Evolutionary conservation across 2,329 filamentous ascomycete species (phyloP).

Genomic region (Ascochyta pisi): DNA sequence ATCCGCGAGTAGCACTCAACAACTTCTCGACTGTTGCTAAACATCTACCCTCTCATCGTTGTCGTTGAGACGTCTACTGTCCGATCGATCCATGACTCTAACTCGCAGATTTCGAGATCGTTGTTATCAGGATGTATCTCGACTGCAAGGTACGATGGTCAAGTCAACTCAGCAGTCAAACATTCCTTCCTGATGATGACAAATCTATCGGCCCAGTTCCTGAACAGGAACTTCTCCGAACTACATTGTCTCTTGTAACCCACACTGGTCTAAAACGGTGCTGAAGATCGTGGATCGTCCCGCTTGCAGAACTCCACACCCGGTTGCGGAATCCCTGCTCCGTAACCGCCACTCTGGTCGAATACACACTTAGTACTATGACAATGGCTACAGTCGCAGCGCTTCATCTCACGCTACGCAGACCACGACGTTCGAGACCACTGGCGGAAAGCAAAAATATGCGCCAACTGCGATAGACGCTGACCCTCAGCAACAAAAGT

Average conservation of each 20-base stretch:
- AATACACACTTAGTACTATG: not conserved
- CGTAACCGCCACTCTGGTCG: slow-evolving; percentile 2
- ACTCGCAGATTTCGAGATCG: not conserved
- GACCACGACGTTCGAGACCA: slow-evolving; percentile 5
- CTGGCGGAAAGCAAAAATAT: not conserved
- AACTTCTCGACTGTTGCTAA: slow-evolving; percentile 2
- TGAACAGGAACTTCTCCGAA: not conserved
- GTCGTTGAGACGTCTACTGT: not conserved
- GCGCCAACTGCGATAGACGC: slow-evolving; percentile 1
- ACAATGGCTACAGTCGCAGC: not conserved
- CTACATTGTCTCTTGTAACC: not conserved
- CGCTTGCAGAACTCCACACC: slow-evolving; percentile 24
- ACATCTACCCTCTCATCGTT: not conserved
- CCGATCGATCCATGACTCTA: slow-evolving; percentile 5
- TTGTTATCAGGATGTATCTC: slow-evolving; percentile 2
- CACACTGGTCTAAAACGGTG: not conserved
- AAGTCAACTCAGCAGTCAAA: not conserved
- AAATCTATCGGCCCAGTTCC: not conserved
- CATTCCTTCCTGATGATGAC: not conserved
- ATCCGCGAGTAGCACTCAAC: slow-evolving; percentile 2
- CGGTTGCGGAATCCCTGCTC: slow-evolving; percentile 21
- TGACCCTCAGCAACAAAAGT: slow-evolving; percentile 4
- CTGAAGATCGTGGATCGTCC: slow-evolving; percentile 30
- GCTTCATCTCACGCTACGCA: not conserved
- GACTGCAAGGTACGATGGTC: not conserved